These are phyloP conservation scores for Friedmanniomyces simplex DNA, from an alignment of 495 filamentous ascomycete species.

Conservation along the genomic window DNA sequence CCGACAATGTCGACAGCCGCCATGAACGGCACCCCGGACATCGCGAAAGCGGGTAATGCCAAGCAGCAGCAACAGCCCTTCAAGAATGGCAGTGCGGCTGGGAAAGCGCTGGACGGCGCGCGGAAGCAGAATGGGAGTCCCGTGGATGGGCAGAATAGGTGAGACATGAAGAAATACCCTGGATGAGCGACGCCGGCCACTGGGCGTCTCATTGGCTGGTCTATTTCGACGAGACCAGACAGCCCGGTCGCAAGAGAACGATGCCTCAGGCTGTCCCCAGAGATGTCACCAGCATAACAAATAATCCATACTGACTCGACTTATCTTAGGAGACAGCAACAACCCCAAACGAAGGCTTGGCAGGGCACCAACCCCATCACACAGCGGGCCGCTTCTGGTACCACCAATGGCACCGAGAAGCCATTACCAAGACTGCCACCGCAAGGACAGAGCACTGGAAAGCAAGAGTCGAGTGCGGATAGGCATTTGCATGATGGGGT, in stretches of 20 bases:
- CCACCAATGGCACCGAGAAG: slow-evolving; percentile 45
- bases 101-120: slow-evolving; percentile 41
- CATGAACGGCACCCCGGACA: slow-evolving; percentile 2
- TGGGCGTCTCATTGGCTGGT: background rate
- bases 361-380: slow-evolving; percentile 56
- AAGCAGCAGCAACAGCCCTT: slow-evolving; percentile 28
- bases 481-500: slow-evolving; percentile 57
- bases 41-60: background rate
- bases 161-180: slow-evolving; percentile 6
- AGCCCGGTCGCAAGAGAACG: too few relatives aligned
- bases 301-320: background rate
- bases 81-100: background rate
- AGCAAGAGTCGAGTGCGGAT: slow-evolving; percentile 52
- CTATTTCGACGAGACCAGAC: too few relatives aligned
- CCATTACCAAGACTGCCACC: slow-evolving; percentile 23
- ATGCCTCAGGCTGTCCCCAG: too few relatives aligned
- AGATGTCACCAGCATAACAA: too few relatives aligned
- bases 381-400: slow-evolving; percentile 41
- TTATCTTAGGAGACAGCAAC: background rate
- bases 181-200: too few relatives aligned
- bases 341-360: slow-evolving; percentile 33
- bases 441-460: slow-evolving; percentile 42
- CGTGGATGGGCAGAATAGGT: slow-evolving; percentile 46
- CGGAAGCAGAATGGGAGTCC: slow-evolving; percentile 50
- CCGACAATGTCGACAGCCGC: background rate